These are phyloP conservation scores for Nemania diffusa DNA, from an alignment of 2,329 filamentous ascomycete species.

Conservation along the genomic window DNA sequence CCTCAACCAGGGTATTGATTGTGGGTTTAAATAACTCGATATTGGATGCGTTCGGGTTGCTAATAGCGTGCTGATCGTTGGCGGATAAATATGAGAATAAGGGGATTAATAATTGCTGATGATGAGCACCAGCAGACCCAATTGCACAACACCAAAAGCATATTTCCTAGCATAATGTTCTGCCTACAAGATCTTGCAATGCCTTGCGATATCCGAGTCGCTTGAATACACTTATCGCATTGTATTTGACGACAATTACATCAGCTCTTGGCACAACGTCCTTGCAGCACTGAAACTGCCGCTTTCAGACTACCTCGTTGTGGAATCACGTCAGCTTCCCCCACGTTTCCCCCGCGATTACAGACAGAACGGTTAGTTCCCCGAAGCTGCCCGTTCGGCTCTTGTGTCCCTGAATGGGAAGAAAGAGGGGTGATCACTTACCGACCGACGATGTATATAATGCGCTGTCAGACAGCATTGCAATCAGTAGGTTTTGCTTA, in stretches of 20 bases:
- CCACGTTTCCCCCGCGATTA: constrained; percentile 34
- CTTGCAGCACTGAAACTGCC: constrained; percentile 26
- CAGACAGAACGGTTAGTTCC: constrained; percentile 17
- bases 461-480: constrained; percentile 4
- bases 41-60: background rate
- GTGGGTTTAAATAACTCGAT: background rate
- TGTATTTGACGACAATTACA: constrained; percentile 11
- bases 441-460: constrained; percentile 16
- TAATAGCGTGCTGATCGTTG: background rate
- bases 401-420: constrained; percentile 18
- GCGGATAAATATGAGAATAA: constrained; percentile 29
- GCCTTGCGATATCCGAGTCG: constrained; percentile 13
- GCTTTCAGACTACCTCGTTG: constrained; percentile 15
- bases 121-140: constrained; percentile 19
- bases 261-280: constrained; percentile 25
- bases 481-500: background rate
- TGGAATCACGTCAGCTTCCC: constrained; percentile 19
- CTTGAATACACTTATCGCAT: constrained; percentile 16
- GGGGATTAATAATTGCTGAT: constrained; percentile 21
- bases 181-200: constrained; percentile 3
- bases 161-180: background rate
- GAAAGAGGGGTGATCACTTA: constrained; percentile 23
- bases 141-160: constrained; percentile 29
- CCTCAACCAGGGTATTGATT: background rate
- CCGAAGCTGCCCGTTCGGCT: constrained; percentile 27